Evolutionary conservation across 2,329 filamentous ascomycete species (phyloP).

Genomic region (Pleomassaria siparia): DNA sequence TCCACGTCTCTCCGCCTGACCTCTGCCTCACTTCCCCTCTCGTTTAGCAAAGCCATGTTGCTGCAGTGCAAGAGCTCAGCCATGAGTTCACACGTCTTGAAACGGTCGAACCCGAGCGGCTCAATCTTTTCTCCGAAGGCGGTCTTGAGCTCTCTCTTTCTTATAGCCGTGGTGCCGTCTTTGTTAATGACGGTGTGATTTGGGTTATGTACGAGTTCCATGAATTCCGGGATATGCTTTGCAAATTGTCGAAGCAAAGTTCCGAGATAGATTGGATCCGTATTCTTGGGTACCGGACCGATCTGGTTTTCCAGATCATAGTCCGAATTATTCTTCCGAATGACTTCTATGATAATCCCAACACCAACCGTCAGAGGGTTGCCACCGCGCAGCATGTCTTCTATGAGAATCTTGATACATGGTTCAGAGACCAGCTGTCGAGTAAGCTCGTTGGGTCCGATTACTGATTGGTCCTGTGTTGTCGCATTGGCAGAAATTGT

Average conservation of each 20-base stretch:
- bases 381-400: slow-evolving; percentile 88
- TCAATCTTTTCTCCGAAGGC: slow-evolving; percentile 92
- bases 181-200: slow-evolving; percentile 59
- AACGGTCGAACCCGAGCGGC: slow-evolving; percentile 92
- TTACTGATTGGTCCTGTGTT: slow-evolving; percentile 97
- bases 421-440: slow-evolving; percentile 86
- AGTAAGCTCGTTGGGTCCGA: slow-evolving; percentile 95
- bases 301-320: slow-evolving; percentile 92
- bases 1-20: slow-evolving; percentile 79
- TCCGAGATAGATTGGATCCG: slow-evolving; percentile 94
- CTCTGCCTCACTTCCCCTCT: slow-evolving; percentile 83
- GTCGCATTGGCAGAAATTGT: slow-evolving; percentile 98
- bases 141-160: slow-evolving; percentile 74
- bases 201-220: slow-evolving; percentile 81
- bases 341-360: slow-evolving; percentile 96
- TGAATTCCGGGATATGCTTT: slow-evolving; percentile 88
- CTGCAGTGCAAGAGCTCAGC: slow-evolving; percentile 96
- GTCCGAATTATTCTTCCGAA: slow-evolving; percentile 98
- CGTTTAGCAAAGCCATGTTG: slow-evolving; percentile 96
- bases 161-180: slow-evolving; percentile 61
- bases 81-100: slow-evolving; percentile 99
- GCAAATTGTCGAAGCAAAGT: slow-evolving; percentile 87
- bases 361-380: slow-evolving; percentile 95
- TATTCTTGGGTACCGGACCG: slow-evolving; percentile 76
- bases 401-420: slow-evolving; percentile 82